Percentiles rank a stretch among this genome's conserved stretches.
phyloP scores from a whole-genome alignment of 768 basidiomycete species.

The Pulveroboletus sp. region DNA sequence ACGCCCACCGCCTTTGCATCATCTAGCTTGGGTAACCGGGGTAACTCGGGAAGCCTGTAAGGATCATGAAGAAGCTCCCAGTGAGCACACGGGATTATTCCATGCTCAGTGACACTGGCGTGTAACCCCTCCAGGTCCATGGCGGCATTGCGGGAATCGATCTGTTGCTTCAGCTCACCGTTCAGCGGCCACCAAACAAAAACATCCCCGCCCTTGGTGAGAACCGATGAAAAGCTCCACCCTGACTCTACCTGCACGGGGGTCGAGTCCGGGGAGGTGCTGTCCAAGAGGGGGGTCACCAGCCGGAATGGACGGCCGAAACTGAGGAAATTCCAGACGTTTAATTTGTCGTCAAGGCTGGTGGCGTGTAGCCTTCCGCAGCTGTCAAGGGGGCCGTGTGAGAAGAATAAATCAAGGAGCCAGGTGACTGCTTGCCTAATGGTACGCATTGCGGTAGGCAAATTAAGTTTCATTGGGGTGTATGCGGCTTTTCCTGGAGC shows the following conservation, averaged over 20 bases:
- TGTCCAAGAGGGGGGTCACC: constrained; percentile 35
- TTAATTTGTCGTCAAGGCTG: constrained; percentile 54
- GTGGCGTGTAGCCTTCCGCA: constrained; percentile 77
- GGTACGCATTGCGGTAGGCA: constrained; percentile 58
- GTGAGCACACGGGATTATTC: constrained; percentile 55
- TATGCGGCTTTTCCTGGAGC: constrained; percentile 46
- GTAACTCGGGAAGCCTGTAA: constrained; percentile 55
- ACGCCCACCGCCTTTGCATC: constrained; percentile 21
- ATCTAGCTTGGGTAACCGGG: constrained; percentile 53
- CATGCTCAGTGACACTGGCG: constrained; percentile 33
- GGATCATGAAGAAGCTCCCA: constrained; percentile 61
- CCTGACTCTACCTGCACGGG: constrained; percentile 74
- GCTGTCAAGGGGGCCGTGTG: constrained; percentile 37
- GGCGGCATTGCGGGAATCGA: constrained; percentile 38
- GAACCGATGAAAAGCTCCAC: constrained; percentile 74
- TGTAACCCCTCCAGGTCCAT: constrained; percentile 43
- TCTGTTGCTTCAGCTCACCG: constrained; percentile 38
- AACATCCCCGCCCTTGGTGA: constrained; percentile 70
- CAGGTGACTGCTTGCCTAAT: constrained; percentile 50
- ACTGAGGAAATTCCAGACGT: constrained; percentile 71
- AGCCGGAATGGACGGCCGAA: constrained; percentile 81
- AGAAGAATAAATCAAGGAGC: background rate
- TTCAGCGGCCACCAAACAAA: constrained; percentile 73
- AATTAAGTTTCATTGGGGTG: constrained; percentile 53
- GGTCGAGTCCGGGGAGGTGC: constrained; percentile 42